phyloP scores from a whole-genome alignment of 2,329 filamentous ascomycete genomes.

The Monascus ruber region DNA sequence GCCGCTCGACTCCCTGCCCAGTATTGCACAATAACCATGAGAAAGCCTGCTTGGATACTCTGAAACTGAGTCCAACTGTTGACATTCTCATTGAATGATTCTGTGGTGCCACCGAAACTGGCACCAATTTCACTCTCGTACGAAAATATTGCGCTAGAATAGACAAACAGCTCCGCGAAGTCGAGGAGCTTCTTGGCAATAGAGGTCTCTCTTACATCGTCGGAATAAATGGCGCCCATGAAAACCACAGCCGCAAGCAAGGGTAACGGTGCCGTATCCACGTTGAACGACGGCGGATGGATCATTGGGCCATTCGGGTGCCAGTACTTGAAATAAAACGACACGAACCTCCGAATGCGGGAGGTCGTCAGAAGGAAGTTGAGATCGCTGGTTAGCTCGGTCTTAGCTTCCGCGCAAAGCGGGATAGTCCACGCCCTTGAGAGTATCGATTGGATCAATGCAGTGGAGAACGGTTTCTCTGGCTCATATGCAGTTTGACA shows the following conservation, averaged over 20 bases:
- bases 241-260: constrained; percentile 31
- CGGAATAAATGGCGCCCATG: constrained; percentile 37
- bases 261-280: constrained; percentile 23
- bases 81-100: constrained; percentile 9
- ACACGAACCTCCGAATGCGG: constrained; percentile 30
- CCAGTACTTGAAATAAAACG: constrained; percentile 35
- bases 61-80: constrained; percentile 27
- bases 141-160: constrained; percentile 31
- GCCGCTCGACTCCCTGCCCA: constrained; percentile 31
- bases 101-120: constrained; percentile 16
- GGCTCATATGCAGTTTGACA: constrained; percentile 21
- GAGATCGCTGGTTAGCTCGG: constrained; percentile 28
- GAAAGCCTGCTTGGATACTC: constrained; percentile 32
- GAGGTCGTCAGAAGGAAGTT: constrained; percentile 30
- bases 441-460: constrained; percentile 30
- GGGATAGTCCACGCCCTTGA: constrained; percentile 28
- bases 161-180: constrained; percentile 33
- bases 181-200: constrained; percentile 31
- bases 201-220: constrained; percentile 25
- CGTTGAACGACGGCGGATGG: constrained; percentile 31
- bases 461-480: constrained; percentile 26
- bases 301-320: constrained; percentile 35
- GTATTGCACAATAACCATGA: constrained; percentile 33
- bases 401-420: constrained; percentile 26
- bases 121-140: constrained; percentile 28